Evolutionary conservation across 2,329 filamentous ascomycete species (phyloP).

Genomic region (Fusarium sp.): DNA sequence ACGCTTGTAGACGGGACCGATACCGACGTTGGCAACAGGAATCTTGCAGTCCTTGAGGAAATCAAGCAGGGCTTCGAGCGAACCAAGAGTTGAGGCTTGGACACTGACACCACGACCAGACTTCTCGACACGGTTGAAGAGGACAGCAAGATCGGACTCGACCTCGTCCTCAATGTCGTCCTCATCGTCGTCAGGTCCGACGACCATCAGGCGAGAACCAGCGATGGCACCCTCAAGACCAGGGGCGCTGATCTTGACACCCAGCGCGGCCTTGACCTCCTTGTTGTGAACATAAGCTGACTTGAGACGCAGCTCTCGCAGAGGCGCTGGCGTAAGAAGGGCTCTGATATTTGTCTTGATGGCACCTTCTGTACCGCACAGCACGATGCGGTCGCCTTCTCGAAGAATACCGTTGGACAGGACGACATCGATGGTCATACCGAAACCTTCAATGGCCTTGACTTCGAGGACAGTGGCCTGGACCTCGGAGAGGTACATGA

Average conservation of each 20-base stretch:
- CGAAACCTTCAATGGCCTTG: slow-evolving; percentile 98
- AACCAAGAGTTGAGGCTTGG: slow-evolving; percentile 96
- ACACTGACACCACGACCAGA: slow-evolving; percentile 95
- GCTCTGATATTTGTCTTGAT: slow-evolving; percentile 97
- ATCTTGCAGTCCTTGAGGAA: slow-evolving; percentile 98
- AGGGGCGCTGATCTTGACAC: slow-evolving; percentile 98
- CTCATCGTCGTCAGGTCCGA: slow-evolving; percentile 94
- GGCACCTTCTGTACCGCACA: slow-evolving; percentile 96
- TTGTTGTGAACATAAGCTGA: slow-evolving; percentile 99
- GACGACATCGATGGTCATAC: slow-evolving; percentile 98
- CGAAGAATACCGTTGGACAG: slow-evolving; percentile 93
- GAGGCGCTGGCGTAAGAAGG: slow-evolving; percentile 88
- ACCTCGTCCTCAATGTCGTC: slow-evolving; percentile 97
- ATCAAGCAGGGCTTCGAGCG: slow-evolving; percentile 93
- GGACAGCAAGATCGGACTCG: slow-evolving; percentile 89
- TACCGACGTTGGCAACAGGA: slow-evolving; percentile 95
- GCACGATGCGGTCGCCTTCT: slow-evolving; percentile 92
- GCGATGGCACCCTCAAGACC: slow-evolving; percentile 96
- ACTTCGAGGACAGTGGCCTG: slow-evolving; percentile 98
- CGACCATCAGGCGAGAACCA: slow-evolving; percentile 92
- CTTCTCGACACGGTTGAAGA: slow-evolving; percentile 92
- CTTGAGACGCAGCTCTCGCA: slow-evolving; percentile 95
- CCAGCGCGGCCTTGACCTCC: slow-evolving; percentile 96
- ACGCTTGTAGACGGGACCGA: slow-evolving; percentile 97
- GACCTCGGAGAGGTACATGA: slow-evolving; percentile 98